Base-by-base conservation (phyloP, 2,329 filamentous ascomycete species). In the Massarina eburnea region DNA sequence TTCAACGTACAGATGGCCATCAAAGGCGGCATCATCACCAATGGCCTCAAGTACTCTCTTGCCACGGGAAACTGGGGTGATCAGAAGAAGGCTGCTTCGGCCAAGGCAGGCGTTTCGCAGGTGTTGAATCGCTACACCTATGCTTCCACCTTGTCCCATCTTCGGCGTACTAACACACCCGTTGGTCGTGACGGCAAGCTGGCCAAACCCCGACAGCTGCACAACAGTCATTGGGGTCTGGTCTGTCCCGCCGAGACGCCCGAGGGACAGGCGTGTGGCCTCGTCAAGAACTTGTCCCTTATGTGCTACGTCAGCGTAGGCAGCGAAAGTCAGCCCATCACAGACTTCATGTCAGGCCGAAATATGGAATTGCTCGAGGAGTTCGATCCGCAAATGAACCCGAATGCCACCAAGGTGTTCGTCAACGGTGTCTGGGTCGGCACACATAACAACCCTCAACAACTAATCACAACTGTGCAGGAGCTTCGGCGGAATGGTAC, bases 41-140 rank as follows among this genome's bases (percentile, higher is more conserved):
- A 94, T 66, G 94, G 92, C 39, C 75, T 99, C 56, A 96, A 96
- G 68, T 99, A 99, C 73, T 96, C 94, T 41, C 79, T 99, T 51
- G 92, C 94, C 20, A 99, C 94, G 12, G 94, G 94, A 57, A 99
- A 99, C 73, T 99, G 94, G 95, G 95, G 94, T 65, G 94, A 99
- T 57, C 94, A 99, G 76, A 99, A 97, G 81, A 99, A 97, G 77
- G 91, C 94, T 17, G 88, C 89, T 61, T 92, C 87, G 59, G 89
- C 91, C 1, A 97, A 95, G 54, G 94, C 94, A 37, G 95, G 94
- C 79, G 94, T 99, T 37, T 97, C 92, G 38, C 94, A 99, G 74
- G 95, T 99, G 73, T 75, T 99, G 64, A 99, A 96, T 76, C 84
- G 94, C 68, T 99, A 97, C 70, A 97, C 95, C 0, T 99, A 96